Evolutionary conservation across 2,329 filamentous ascomycete genomes (phyloP), one percentile per base, ranked within the genome.

Genomic region (Neofusicoccum laricinum): DNA sequence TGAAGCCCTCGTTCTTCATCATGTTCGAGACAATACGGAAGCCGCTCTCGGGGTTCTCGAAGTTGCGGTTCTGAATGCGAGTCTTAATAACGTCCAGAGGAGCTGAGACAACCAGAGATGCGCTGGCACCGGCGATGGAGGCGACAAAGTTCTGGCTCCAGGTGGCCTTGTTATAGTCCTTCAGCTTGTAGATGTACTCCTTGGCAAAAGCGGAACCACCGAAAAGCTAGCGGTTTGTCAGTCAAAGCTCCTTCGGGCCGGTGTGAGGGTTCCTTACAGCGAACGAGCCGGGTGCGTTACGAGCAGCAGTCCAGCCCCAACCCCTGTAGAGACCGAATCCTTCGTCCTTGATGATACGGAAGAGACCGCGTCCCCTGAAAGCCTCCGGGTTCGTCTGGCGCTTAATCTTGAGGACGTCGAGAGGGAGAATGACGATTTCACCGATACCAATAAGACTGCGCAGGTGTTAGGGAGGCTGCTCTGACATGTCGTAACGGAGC

Each of bases 391-490:
- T 99, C 70, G 95, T 99, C 83, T 99, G 95, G 73, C 95, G 89
- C 87, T 99, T 99, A 83, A 99, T 99, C 87, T 99, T 99, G 68
- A 99, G 86, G 43, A 99, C 94, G 72, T 99, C 95, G 66, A 99
- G 87, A 46, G 95, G 95, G 45, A 99, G 86, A 34, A 99, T 87
- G 65, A 99, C 87, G 69, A 99, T 96, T 82, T 99, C 95, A 75
- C 95, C 95, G 72, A 99, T 97, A 72, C 95, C 95, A 74, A 99
- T 96, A 73, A 99, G 76, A 81, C 91, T 94, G 68, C 25, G 65
- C 32, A 34, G 2, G 14, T 19, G 19, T 57, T 11, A 64, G 51
- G 25, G 25, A 55, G 41, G 36, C 19, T 41, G 14, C 25, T 21
- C 43, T 17, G 15, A 40, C 34, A 14, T 6, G 10, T 30, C 3